Evolutionary conservation across 352 stramenopile species (phyloP).

Genomic region (Phytophthora cryptogea): DNA sequence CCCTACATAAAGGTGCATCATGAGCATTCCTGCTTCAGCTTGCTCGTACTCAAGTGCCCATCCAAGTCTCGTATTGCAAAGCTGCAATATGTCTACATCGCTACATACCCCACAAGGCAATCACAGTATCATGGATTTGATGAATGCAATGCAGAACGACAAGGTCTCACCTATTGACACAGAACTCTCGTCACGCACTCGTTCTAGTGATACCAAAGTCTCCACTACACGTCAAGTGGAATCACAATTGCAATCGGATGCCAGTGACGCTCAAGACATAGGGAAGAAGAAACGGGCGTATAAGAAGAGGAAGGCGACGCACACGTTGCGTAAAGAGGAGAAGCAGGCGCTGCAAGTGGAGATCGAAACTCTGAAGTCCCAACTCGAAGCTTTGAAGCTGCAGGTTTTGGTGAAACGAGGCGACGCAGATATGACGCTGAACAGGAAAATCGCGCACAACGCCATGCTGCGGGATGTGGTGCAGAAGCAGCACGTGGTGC

Average conservation of each 20-base stretch:
- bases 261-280: background rate
- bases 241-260: background rate
- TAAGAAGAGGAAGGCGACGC: constrained; percentile 30
- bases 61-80: background rate
- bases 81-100: constrained; percentile 5
- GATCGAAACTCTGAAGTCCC: constrained; percentile 16
- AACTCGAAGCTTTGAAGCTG: constrained; percentile 33
- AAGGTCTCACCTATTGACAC: background rate
- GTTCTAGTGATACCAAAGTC: background rate
- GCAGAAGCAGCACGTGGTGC: constrained; percentile 26
- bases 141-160: constrained; percentile 10
- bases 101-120: background rate
- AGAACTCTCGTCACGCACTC: background rate
- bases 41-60: background rate
- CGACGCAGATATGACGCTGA: constrained; percentile 9
- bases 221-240: background rate
- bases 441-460: constrained; percentile 16
- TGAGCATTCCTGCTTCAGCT: constrained; percentile 15
- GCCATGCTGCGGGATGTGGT: constrained; percentile 23
- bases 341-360: constrained; percentile 23
- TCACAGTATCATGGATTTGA: constrained; percentile 8
- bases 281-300: constrained; percentile 25
- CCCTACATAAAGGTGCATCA: background rate
- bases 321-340: constrained; percentile 32
- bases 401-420: constrained; percentile 18